phyloP scores from a whole-genome alignment of 768 basidiomycete genomes.

The Suillus cothurnatus region DNA sequence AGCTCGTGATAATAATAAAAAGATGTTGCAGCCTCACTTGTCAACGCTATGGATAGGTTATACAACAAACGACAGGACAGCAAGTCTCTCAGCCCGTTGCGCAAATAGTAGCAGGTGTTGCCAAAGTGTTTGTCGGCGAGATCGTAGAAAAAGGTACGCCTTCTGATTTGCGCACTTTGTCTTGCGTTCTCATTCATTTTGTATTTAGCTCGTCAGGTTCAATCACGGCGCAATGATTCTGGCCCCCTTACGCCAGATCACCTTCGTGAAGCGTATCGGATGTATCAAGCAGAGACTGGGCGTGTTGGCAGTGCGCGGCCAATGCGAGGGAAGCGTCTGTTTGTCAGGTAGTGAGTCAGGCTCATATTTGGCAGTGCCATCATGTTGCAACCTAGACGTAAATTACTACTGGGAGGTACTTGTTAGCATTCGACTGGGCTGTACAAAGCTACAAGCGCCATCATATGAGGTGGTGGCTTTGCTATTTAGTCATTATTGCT shows the following conservation, averaged over 20 bases:
- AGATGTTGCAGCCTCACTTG: not conserved
- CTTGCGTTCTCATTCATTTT: not conserved
- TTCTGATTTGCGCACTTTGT: not conserved
- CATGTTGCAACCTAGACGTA: not conserved
- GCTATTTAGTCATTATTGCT: not conserved
- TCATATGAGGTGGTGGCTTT: not conserved
- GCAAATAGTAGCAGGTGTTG: slow-evolving; percentile 87
- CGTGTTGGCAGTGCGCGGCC: slow-evolving; percentile 79
- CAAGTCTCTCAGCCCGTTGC: slow-evolving; percentile 87
- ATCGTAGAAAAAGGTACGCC: slow-evolving; percentile 80
- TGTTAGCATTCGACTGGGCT: not conserved
- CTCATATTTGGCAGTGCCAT: not conserved
- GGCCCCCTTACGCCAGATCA: slow-evolving; percentile 89
- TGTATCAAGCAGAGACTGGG: slow-evolving; percentile 82
- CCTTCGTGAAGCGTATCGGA: slow-evolving; percentile 84
- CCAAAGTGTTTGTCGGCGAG: slow-evolving; percentile 92
- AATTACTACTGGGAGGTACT: not conserved
- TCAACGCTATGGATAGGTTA: slow-evolving; percentile 52
- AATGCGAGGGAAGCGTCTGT: slow-evolving; percentile 68
- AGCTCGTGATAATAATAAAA: slow-evolving; percentile 14
- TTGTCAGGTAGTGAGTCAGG: slow-evolving; percentile 40
- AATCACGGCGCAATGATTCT: slow-evolving; percentile 66
- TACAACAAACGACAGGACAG: slow-evolving; percentile 79
- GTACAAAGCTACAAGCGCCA: not conserved
- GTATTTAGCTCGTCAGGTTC: slow-evolving; percentile 69